Evolutionary conservation across 371 early-diverging fungal species (phyloP).

Genomic region (Mucor velutinosus): DNA sequence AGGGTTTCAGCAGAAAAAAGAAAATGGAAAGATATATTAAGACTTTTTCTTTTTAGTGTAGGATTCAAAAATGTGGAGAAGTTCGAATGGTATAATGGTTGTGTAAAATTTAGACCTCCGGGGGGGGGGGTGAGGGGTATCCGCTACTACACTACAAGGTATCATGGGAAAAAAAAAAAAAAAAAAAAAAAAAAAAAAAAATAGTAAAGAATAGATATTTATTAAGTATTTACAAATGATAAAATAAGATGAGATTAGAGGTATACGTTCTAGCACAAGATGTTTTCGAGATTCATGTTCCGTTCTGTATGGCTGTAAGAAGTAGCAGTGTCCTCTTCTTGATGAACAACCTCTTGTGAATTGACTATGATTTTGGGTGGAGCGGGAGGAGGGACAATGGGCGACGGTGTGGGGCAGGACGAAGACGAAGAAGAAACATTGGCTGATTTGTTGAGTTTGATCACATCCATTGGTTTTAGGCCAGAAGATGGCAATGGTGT

Average conservation of each 20-base stretch:
- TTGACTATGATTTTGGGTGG: background rate
- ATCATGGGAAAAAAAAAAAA: background rate
- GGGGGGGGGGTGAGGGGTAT: too few species aligned
- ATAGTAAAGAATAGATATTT: background rate
- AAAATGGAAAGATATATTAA: background rate
- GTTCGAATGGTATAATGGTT: background rate
- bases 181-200: background rate
- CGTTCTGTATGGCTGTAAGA: constrained; percentile 6
- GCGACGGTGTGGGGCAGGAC: background rate
- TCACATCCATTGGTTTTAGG: constrained; percentile 25
- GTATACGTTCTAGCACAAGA: constrained; percentile 16
- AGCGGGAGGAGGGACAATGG: background rate
- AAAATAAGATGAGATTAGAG: background rate
- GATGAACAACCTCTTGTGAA: background rate
- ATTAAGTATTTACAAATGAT: background rate
- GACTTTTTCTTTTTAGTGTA: background rate
- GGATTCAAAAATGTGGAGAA: background rate
- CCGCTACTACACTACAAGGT: background rate
- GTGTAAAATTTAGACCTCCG: background rate
- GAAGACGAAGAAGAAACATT: background rate
- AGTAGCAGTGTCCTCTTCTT: background rate
- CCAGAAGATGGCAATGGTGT: background rate
- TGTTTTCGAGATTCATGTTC: constrained; percentile 30
- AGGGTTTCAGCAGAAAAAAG: background rate
- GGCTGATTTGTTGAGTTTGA: background rate